These are phyloP conservation scores for Jatropha podagrica DNA, from an alignment of 441 rosid species.

Conservation along the genomic window DNA sequence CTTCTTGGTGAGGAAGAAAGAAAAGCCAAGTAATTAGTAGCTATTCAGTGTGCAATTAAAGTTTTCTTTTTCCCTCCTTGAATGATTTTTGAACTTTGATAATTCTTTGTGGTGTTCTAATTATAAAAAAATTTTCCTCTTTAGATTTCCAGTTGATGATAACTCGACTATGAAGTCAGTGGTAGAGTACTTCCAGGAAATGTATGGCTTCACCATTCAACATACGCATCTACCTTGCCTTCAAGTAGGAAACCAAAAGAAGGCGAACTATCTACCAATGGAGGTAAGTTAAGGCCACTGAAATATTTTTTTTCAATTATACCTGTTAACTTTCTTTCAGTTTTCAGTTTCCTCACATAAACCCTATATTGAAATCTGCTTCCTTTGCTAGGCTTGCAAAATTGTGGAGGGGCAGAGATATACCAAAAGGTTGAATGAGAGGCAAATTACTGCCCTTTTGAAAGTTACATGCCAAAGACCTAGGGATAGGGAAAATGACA, in stretches of 20 bases:
- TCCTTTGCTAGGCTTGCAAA: constrained; percentile 77
- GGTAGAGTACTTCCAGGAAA: constrained; percentile 95
- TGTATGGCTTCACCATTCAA: constrained; percentile 94
- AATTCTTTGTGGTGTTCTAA: constrained; percentile 1
- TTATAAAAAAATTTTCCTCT: constrained; percentile 13
- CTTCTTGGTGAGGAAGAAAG: not conserved
- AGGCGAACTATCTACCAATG: constrained; percentile 98
- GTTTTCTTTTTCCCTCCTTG: not conserved
- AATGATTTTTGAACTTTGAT: not conserved
- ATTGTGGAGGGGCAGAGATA: constrained; percentile 97
- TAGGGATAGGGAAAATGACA: constrained; percentile 87
- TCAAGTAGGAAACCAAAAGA: constrained; percentile 97
- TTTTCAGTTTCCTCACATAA: constrained; percentile 11
- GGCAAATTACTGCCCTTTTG: constrained; percentile 84
- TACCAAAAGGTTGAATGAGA: constrained; percentile 88
- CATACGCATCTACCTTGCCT: constrained; percentile 96
- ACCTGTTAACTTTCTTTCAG: not conserved
- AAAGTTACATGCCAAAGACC: constrained; percentile 97
- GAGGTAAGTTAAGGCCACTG: constrained; percentile 48
- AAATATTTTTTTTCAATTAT: not conserved
- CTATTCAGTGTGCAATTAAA: not conserved
- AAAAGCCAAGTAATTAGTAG: not conserved
- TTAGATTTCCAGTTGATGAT: constrained; percentile 96
- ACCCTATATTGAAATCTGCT: constrained; percentile 11
- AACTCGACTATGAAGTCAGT: constrained; percentile 93